Percentiles rank a stretch among this genome's conserved stretches.
Conservation (phyloP, 1,139 yeast genomes). For the Chernovozyma aurita region DNA sequence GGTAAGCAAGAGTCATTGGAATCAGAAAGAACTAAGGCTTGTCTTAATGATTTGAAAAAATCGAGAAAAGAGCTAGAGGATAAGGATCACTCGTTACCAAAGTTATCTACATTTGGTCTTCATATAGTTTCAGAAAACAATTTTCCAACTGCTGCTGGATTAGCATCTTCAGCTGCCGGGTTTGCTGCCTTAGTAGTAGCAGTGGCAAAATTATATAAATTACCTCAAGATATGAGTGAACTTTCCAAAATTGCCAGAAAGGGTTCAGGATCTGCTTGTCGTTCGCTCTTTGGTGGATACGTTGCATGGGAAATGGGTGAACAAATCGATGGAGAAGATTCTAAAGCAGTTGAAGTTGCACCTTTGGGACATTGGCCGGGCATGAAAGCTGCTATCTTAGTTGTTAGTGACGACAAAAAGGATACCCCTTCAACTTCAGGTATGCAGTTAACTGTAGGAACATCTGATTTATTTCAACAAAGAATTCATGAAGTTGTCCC, state of each 20-base stretch:
- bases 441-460: constrained; percentile 90
- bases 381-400: constrained; percentile 87
- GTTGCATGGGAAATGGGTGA: constrained; percentile 99
- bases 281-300: constrained; percentile 94
- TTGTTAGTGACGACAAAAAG: constrained; percentile 88
- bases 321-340: constrained; percentile 70
- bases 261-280: constrained; percentile 97
- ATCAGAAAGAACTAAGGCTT: constrained; percentile 73
- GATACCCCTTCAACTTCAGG: constrained; percentile 95
- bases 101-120: constrained; percentile 59
- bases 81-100: constrained; percentile 47
- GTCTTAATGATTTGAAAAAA: constrained; percentile 69
- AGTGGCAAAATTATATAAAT: constrained; percentile 72
- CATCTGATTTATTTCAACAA: constrained; percentile 79
- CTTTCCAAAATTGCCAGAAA: constrained; percentile 92
- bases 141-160: constrained; percentile 98
- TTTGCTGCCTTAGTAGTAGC: constrained; percentile 93
- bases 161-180: constrained; percentile 97
- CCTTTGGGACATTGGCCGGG: constrained; percentile 85
- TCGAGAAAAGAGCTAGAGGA: constrained; percentile 57
- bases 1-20: constrained; percentile 64
- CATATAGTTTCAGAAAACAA: constrained; percentile 91
- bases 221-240: constrained; percentile 79
- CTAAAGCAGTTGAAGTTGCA: constrained; percentile 89
- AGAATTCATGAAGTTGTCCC: constrained; percentile 84